Percentiles rank a stretch among this genome's conserved stretches.
These are phyloP conservation scores for Cyberlindnera japonica DNA, from an alignment of 805 yeast genomes.

Conservation along the genomic window DNA sequence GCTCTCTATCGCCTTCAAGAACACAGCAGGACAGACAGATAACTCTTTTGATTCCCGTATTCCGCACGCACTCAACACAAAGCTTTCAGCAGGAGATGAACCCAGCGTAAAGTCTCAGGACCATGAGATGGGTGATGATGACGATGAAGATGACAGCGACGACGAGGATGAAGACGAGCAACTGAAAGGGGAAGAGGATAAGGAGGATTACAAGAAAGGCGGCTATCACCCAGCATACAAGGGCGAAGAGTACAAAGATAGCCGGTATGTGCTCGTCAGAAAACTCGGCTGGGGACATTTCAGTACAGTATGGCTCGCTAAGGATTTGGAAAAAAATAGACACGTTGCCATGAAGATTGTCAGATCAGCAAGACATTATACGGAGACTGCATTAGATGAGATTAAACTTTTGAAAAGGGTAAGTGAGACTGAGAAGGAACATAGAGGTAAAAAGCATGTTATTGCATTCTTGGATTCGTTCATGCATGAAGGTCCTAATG, in stretches of 20 bases:
- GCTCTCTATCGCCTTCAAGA: conserved; percentile 23
- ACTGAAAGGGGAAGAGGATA: conserved; percentile 75
- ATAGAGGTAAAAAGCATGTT: conserved; percentile 80
- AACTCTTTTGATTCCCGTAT: conserved; percentile 1
- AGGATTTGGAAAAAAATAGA: conserved; percentile 48
- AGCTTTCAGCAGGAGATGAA: neutral
- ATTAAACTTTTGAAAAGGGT: conserved; percentile 71
- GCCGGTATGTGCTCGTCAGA: conserved; percentile 74
- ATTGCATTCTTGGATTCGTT: conserved; percentile 81
- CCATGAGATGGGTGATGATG: neutral
- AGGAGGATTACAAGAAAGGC: conserved; percentile 81
- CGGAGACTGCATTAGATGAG: conserved; percentile 94
- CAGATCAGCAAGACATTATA: conserved; percentile 82
- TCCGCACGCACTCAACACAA: conserved; percentile 10
- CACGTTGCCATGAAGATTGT: conserved; percentile 96
- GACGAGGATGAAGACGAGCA: conserved; percentile 31
- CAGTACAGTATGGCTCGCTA: conserved; percentile 92
- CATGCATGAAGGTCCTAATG: conserved; percentile 85
- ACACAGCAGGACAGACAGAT: conserved; percentile 11
- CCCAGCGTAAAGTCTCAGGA: neutral
- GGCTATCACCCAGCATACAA: conserved; percentile 94
- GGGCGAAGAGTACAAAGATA: conserved; percentile 79
- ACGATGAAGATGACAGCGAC: conserved; percentile 15
- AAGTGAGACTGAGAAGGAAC: conserved; percentile 57
- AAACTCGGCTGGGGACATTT: conserved; percentile 99